phyloP scores from a whole-genome alignment of 2,329 filamentous ascomycete species.

The Penicillium digitatum region DNA sequence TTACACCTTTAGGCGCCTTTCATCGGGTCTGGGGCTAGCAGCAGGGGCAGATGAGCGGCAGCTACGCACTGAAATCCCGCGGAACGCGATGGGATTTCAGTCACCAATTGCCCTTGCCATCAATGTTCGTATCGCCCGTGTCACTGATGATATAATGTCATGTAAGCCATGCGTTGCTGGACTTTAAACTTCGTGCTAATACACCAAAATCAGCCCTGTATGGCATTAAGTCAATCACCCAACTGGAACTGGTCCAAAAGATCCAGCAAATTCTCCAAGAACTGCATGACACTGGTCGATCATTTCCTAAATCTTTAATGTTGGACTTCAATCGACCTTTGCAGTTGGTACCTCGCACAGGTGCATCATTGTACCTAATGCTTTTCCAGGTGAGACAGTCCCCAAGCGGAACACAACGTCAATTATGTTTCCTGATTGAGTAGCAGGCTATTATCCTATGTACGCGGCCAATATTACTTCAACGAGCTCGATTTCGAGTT shows the following conservation, averaged over 20 bases:
- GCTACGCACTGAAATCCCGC: constrained; percentile 13
- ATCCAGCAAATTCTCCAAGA: constrained; percentile 18
- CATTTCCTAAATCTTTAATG: constrained; percentile 13
- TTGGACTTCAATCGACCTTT: constrained; percentile 19
- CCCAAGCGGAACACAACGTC: background rate
- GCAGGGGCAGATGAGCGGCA: constrained; percentile 22
- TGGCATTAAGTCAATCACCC: constrained; percentile 19
- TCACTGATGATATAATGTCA: constrained; percentile 24
- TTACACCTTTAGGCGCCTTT: constrained; percentile 14
- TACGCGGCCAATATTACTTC: constrained; percentile 18
- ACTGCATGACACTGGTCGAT: constrained; percentile 13
- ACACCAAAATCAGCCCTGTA: constrained; percentile 10
- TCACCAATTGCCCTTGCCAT: constrained; percentile 19
- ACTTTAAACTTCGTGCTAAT: background rate
- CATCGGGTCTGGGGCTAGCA: constrained; percentile 18
- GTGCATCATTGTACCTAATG: constrained; percentile 23
- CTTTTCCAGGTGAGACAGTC: constrained; percentile 16
- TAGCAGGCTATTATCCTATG: constrained; percentile 22
- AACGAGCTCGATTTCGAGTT: constrained; percentile 15
- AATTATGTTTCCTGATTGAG: background rate
- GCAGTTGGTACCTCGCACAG: constrained; percentile 17
- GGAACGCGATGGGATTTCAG: constrained; percentile 15
- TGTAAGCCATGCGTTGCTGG: constrained; percentile 1
- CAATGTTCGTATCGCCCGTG: constrained; percentile 21
- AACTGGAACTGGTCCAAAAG: constrained; percentile 17